phyloP scores from a whole-genome alignment of 352 stramenopile species.

The Discostella stelligera region DNA sequence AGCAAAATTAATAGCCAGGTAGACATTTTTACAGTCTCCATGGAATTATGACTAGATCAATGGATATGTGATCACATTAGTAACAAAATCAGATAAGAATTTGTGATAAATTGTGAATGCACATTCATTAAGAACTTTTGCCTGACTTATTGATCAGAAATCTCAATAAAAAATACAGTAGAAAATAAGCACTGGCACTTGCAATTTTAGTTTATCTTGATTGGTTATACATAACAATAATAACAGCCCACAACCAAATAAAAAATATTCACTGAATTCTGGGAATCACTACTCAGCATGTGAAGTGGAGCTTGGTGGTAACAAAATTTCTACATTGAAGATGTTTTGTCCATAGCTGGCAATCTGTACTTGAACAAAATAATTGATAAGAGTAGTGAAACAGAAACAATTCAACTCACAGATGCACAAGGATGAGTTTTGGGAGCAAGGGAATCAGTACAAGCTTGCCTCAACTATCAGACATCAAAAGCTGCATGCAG shows the following conservation, averaged over 20 bases:
- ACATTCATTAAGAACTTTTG: not conserved
- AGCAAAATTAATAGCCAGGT: slow-evolving; percentile 8
- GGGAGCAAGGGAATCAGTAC: slow-evolving; percentile 19
- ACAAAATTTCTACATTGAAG: slow-evolving; percentile 18
- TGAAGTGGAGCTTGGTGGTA: slow-evolving; percentile 31
- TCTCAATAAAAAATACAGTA: slow-evolving; percentile 20
- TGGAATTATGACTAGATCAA: slow-evolving; percentile 23
- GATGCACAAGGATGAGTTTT: slow-evolving; percentile 20
- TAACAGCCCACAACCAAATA: slow-evolving; percentile 13
- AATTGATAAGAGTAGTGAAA: slow-evolving; percentile 12
- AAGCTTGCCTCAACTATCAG: slow-evolving; percentile 3
- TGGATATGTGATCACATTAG: slow-evolving; percentile 14
- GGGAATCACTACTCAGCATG: slow-evolving; percentile 25
- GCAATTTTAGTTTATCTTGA: slow-evolving; percentile 51
- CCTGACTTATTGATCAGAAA: not conserved
- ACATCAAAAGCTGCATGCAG: slow-evolving; percentile 5
- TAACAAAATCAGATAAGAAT: slow-evolving; percentile 11
- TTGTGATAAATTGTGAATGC: not conserved
- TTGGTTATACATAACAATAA: slow-evolving; percentile 49
- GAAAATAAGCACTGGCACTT: too few relatives aligned
- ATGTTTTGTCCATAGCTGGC: slow-evolving; percentile 13
- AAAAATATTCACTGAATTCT: not conserved
- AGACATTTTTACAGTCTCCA: slow-evolving; percentile 22
- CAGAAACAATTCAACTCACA: slow-evolving; percentile 25
- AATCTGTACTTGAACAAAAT: slow-evolving; percentile 16